Evolutionary conservation across 2,329 filamentous ascomycete species (phyloP).

Genomic region (Ophiostoma sp.): DNA sequence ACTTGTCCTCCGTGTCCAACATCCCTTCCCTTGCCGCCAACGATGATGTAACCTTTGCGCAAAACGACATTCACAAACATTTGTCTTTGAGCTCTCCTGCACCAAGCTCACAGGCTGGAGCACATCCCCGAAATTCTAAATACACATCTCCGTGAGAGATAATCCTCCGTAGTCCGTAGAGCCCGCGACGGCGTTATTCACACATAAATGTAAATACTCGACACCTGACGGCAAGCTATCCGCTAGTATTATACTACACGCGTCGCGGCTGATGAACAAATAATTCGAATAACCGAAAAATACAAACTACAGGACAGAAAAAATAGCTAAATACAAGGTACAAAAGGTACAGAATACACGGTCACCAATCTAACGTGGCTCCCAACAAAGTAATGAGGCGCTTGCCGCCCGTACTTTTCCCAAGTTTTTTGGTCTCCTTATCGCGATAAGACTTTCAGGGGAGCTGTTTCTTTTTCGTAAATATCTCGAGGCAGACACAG

Average conservation of each 20-base stretch:
- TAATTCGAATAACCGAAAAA: not conserved
- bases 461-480: not conserved
- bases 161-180: conserved; percentile 1
- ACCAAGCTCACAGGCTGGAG: not conserved
- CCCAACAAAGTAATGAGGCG: not conserved
- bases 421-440: not conserved
- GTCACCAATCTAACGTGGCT: not conserved
- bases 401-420: not conserved
- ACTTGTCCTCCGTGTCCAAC: not conserved
- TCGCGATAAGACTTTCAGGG: not conserved
- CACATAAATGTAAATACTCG: conserved; percentile 9
- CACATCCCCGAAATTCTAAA: not conserved
- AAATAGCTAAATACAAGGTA: not conserved
- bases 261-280: conserved; percentile 1
- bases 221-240: not conserved
- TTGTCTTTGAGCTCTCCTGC: not conserved
- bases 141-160: not conserved
- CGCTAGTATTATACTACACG: not conserved
- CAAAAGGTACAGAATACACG: not conserved
- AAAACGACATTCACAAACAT: not conserved
- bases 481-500: not conserved
- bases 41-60: not conserved
- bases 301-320: not conserved
- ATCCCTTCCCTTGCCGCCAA: not conserved
- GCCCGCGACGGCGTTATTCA: not conserved